Conservation (phyloP, 345 rosid species). For the Tarenaya hassleriana region DNA sequence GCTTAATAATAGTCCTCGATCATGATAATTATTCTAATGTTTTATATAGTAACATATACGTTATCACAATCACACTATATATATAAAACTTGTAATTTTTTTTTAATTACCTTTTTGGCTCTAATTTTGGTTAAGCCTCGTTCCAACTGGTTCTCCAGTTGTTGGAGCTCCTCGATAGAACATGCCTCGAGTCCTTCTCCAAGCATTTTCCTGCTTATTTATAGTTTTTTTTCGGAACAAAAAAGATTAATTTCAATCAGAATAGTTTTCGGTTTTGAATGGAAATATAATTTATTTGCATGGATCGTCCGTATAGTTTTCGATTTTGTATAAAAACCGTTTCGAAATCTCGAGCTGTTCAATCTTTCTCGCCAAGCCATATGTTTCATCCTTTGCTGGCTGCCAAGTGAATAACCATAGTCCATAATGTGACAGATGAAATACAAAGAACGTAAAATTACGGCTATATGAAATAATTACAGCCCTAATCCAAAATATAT, state of each 20-base stretch:
- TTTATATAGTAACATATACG: too few relatives aligned
- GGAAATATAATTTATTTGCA: neutral
- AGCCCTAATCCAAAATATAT: neutral
- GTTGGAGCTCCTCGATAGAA: constrained; percentile 59
- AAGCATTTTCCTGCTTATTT: constrained; percentile 45
- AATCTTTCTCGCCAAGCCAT: constrained; percentile 53
- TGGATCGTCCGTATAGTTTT: too few relatives aligned
- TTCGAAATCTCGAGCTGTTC: constrained; percentile 59
- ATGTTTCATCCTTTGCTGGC: constrained; percentile 34
- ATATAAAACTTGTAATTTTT: neutral
- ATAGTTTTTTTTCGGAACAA: neutral
- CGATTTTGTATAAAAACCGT: constrained; percentile 35
- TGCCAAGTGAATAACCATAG: constrained; percentile 1
- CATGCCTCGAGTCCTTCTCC: constrained; percentile 70
- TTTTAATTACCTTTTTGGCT: constrained; percentile 60
- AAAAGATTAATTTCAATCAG: too few relatives aligned
- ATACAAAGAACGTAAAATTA: neutral
- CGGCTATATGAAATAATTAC: neutral
- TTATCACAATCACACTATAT: neutral
- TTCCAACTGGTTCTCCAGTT: constrained; percentile 67
- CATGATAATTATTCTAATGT: too few relatives aligned
- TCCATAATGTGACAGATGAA: constrained; percentile 8
- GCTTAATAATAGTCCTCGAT: too few relatives aligned
- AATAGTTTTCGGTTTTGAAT: too few relatives aligned
- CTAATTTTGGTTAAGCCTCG: constrained; percentile 64